Evolutionary conservation across 345 rosid genomes (phyloP), one percentile per base, ranked within the genome.

Genomic region (Camelina hispida): DNA sequence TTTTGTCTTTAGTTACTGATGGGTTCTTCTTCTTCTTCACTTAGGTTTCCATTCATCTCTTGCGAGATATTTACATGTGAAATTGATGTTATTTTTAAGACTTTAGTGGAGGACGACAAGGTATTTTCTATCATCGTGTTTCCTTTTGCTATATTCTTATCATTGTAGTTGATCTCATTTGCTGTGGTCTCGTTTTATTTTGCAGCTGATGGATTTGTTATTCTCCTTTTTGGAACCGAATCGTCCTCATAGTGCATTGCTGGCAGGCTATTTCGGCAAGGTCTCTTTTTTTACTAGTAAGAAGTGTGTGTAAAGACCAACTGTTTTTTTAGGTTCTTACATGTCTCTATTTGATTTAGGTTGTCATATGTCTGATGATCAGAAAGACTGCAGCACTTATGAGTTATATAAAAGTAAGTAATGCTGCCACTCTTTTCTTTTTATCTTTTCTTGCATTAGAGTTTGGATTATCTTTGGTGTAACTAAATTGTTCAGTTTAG

Each of bases 211-310:
- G 96, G 83, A 90, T 85, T 72, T 91, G 55, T 92, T 94, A 47
- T 91, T 95, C 85, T 73, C 93, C 68, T 92, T 92, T 82, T 82
- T 95, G 93, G 88, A 90, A 81, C 92, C 97, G 13, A 81, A 83
- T 59, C 93, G 89, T 75, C 81, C 85, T 77, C 97, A 92, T 76
- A 89, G 96, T 76, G 87, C 97, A 3, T 80, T 90, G 81, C 83
- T 90, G 73, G 99, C 99, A 50, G 97, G 99, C 68, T 95, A 95
- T 82, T 95, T 95, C 59, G 87, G 99, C 83, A 95, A 95, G 92
- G 99, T 95, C 65, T 72, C 20, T 59, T 43, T 53, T 28, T 59
- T 32, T 8, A 48, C 52, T 69, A 7, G 9, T 69, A 42, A 53
- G 1, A 68, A 52, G 32, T 15, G n/a, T 52, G 23, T 76, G 42